Base-by-base conservation (phyloP, 78 protist genomes). In the Creolimax fragrantissima region DNA sequence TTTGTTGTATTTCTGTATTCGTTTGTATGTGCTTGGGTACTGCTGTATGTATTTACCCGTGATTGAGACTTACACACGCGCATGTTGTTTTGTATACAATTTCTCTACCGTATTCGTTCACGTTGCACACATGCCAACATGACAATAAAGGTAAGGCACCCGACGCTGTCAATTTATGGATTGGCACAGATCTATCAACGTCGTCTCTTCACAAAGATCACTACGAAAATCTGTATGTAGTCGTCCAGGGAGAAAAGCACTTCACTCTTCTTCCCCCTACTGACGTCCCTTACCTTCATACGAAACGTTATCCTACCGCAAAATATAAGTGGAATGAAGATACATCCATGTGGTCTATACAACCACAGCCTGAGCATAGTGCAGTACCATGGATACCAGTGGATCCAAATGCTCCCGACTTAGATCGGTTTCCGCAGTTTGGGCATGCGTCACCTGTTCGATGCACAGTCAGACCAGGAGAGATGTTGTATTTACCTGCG, bases 151-250 rank as follows among this genome's bases (percentile, higher is more conserved):
- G 86, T 6, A 5, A 24, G 86, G 37, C 3, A 43, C 93, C 94
- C 3, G 94, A 93, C 11, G 96, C 94, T 4, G 94, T 88, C 35
- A 94, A 94, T 92, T 2, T 94, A 5, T 94, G 96, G 96, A 93
- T 94, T 35, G 96, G 96, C 35, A 44, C 42, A 74, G 58, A 7
- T 39, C 32, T 45, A 4, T 7, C 93, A 3, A 47, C 90, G 44
- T 35, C 93, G 24, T 66, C 94, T 6, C 11, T 84, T 41, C 96
- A 94, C 93, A 92, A 92, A 41, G 96, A 92, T 42, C 86, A 37
- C 39, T 93, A 45, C 84, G 96, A 94, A 42, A 94, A 94, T 89
- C 86, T 94, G 36, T 94, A 94, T 74, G 89, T 45, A 11, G 96
- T 94, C 36, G 88, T 94, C 7, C 32, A 42, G 36, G 96, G 96